Percentiles rank a stretch among this genome's conserved stretches.
phyloP scores from a whole-genome alignment of 495 filamentous ascomycete species.

The Platismatia glauca region DNA sequence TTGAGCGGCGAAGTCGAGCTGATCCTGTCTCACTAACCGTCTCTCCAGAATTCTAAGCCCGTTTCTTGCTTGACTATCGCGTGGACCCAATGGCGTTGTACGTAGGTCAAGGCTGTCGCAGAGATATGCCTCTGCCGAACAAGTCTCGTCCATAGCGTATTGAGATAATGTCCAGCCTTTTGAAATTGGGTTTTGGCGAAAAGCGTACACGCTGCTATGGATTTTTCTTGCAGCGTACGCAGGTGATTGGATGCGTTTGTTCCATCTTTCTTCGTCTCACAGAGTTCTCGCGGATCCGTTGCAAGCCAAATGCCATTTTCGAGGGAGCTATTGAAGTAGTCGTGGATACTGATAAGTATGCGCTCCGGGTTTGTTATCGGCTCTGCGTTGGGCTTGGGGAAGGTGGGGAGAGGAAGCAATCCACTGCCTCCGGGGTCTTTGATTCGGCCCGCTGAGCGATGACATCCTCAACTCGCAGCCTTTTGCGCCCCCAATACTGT shows the following conservation, averaged over 20 bases:
- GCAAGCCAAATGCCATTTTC: slow-evolving; percentile 11
- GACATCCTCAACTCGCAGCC: slow-evolving; percentile 8
- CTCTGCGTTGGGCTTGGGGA: not conserved
- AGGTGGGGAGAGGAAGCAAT: slow-evolving; percentile 4
- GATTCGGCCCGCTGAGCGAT: slow-evolving; percentile 4
- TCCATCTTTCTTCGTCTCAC: not conserved
- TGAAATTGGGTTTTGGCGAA: not conserved
- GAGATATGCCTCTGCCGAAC: not conserved
- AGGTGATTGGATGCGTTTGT: not conserved
- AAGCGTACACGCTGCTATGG: not conserved
- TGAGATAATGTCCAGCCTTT: slow-evolving; percentile 1
- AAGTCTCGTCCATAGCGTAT: not conserved
- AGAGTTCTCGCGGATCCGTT: not conserved
- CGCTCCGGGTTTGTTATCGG: slow-evolving; percentile 9
- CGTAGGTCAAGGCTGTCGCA: not conserved
- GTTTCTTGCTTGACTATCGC: not conserved
- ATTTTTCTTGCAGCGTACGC: not conserved
- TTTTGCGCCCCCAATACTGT: slow-evolving; percentile 11
- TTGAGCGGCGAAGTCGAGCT: slow-evolving; percentile 21
- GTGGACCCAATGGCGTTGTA: not conserved
- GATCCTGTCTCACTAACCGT: slow-evolving; percentile 21
- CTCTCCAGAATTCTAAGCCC: not conserved
- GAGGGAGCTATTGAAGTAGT: slow-evolving; percentile 14
- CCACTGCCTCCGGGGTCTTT: slow-evolving; percentile 11
- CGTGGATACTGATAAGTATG: not conserved